Conservation (phyloP, 2,329 filamentous ascomycete genomes). For the Cercospora sp. region DNA sequence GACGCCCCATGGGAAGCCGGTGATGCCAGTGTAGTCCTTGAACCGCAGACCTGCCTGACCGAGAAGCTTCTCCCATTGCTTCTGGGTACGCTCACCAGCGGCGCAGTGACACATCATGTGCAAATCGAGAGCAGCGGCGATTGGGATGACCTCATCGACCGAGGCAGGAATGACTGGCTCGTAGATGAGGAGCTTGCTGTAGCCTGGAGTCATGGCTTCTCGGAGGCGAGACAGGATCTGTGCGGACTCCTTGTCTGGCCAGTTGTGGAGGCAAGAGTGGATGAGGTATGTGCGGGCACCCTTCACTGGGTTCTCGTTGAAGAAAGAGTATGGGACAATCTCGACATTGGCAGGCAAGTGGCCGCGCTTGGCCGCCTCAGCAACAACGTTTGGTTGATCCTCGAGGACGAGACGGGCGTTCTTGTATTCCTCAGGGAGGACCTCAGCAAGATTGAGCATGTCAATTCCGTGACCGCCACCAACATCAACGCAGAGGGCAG, state of each 20-base stretch:
- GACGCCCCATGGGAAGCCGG: not conserved
- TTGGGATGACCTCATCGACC: slow-evolving; percentile 8
- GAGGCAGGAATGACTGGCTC: slow-evolving; percentile 28
- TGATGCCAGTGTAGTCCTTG: not conserved
- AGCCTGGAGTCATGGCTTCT: slow-evolving; percentile 27
- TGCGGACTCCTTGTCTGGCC: slow-evolving; percentile 22
- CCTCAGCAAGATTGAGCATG: not conserved
- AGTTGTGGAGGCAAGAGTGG: slow-evolving; percentile 29
- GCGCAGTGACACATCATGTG: slow-evolving; percentile 41
- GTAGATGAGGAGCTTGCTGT: slow-evolving; percentile 32
- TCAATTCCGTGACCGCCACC: slow-evolving; percentile 30
- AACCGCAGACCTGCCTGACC: not conserved
- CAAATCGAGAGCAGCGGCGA: slow-evolving; percentile 39
- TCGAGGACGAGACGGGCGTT: slow-evolving; percentile 9
- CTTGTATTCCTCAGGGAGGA: not conserved
- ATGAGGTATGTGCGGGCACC: slow-evolving; percentile 35
- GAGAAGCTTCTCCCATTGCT: not conserved
- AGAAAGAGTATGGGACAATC: slow-evolving; percentile 22
- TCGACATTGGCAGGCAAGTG: slow-evolving; percentile 1
- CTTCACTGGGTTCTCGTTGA: slow-evolving; percentile 22
- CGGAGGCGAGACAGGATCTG: slow-evolving; percentile 26
- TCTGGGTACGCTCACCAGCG: not conserved
- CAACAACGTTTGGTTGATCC: slow-evolving; percentile 10
- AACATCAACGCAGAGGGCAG: slow-evolving; percentile 26
- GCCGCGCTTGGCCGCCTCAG: not conserved